A percentile compares a stretch with the other conserved stretches of the same genome.
These are phyloP conservation scores for Noccaea bulbosa DNA, from an alignment of 345 rosid genomes.

Conservation along the genomic window DNA sequence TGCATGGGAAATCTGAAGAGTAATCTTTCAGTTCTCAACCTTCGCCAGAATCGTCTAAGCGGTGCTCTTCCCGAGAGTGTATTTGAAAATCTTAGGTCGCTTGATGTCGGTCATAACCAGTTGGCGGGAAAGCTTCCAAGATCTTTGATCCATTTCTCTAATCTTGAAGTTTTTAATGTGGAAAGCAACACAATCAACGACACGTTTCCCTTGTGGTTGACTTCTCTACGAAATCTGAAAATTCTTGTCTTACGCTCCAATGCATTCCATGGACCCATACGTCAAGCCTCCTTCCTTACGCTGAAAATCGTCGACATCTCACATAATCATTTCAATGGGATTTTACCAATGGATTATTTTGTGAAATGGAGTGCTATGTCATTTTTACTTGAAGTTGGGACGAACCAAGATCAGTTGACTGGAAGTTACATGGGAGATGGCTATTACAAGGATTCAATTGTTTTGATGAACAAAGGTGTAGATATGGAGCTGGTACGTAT, in stretches of 20 bases:
- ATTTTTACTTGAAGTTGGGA: not conserved
- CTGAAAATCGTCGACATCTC: not conserved
- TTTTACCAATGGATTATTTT: not conserved
- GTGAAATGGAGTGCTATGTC: not conserved
- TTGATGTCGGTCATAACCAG: not conserved
- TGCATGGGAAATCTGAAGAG: not conserved
- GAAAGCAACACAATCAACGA: not conserved
- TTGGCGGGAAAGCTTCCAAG: not conserved
- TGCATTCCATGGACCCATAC: not conserved
- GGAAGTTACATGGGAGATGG: not conserved
- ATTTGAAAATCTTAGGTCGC: not conserved
- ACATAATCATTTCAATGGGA: not conserved
- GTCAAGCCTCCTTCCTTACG: not conserved
- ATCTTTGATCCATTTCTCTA: not conserved
- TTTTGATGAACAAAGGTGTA: not conserved
- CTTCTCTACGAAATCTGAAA: not conserved
- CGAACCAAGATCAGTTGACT: not conserved
- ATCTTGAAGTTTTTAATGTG: not conserved
- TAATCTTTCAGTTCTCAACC: not conserved
- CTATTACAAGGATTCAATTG: not conserved
- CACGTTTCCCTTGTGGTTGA: not conserved
- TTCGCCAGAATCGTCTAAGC: not conserved
- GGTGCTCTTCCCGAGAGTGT: not conserved
- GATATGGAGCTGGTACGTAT: not conserved
- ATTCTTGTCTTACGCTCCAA: not conserved